Evolutionary conservation across 176 grass and related monocot genomes (phyloP).

Genomic region (Thalia dealbata): DNA sequence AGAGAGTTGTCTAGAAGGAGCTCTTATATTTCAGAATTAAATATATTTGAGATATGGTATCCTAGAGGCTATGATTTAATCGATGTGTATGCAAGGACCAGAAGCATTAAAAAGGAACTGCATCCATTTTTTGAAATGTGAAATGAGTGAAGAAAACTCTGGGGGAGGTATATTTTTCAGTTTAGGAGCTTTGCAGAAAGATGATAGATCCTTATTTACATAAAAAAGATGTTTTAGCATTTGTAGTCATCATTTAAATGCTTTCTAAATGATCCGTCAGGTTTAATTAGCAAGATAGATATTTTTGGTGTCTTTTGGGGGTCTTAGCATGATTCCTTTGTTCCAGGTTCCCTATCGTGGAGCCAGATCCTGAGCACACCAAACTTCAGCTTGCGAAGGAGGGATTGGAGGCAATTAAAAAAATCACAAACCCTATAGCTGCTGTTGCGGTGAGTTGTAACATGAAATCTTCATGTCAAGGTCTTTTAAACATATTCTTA

Average conservation of each 20-base stretch:
- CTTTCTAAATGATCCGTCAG: neutral
- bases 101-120: no score
- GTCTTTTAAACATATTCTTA: neutral
- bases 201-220: neutral
- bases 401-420: conserved; percentile 80
- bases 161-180: neutral
- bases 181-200: neutral
- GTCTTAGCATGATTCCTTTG: neutral
- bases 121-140: no score
- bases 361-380: conserved; percentile 80
- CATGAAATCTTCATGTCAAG: neutral
- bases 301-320: neutral
- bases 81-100: no score
- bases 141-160: neutral
- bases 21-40: no score
- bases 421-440: conserved; percentile 64
- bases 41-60: no score
- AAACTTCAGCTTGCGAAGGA: conserved; percentile 56
- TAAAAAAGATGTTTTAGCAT: neutral
- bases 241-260: neutral
- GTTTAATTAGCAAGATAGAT: neutral
- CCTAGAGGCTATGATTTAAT: no score
- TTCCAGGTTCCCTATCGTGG: conserved; percentile 74
- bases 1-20: no score
- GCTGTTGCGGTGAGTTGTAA: conserved; percentile 51